Evolutionary conservation across 164 flowering plant genomes (phyloP), one percentile per base, ranked within the genome.

Genomic region (Vitis labrusca): DNA sequence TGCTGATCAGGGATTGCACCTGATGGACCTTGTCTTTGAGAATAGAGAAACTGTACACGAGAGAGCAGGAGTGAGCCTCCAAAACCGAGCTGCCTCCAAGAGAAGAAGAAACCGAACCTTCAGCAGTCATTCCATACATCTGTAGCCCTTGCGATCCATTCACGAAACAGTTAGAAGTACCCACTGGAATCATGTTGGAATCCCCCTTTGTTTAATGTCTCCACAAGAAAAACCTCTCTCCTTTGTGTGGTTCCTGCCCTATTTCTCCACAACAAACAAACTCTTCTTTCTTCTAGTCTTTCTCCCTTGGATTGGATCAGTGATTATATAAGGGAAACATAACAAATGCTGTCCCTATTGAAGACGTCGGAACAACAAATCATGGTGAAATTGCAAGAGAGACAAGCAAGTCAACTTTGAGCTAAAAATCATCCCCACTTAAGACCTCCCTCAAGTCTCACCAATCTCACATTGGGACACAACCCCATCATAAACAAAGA

Each of bases 1-100:
- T 29, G 71, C 65, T 70, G 30, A 75, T 76, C 15, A 87, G 63
- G 3, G 91, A 80, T 52, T 88, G 83, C 3, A 84, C 83, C 58
- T 88, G 88, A 50, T 84, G 78, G 55, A 86, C 81, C 73, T 85
- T 88, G 23, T 86, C 89, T 52, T 80, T 85, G 64, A 91, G 85
- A 16, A 84, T 4, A 10, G 93, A 83, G 19, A 91, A 76, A 61
- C 70, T 81, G 79, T 78, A 86, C 1, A 89, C 75, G 54, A 91
- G 77, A 11, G 85, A 78, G 58, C 14, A 67, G 8, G 85, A 65
- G 17, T 74, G 79, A 58, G 61, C 30, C 14, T 69, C 64, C 7
- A 27, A 11, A 0, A 16, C 65, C 7, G 76, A 60, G 44, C 49
- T 63, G 11, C 58, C 63, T 16, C 68, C 71, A 2, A 65, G 32